Percentiles rank a stretch among this genome's conserved stretches.
Evolutionary conservation across 2,329 filamentous ascomycete genomes (phyloP).

Genomic region (Macrophomina pseudophaseolina): DNA sequence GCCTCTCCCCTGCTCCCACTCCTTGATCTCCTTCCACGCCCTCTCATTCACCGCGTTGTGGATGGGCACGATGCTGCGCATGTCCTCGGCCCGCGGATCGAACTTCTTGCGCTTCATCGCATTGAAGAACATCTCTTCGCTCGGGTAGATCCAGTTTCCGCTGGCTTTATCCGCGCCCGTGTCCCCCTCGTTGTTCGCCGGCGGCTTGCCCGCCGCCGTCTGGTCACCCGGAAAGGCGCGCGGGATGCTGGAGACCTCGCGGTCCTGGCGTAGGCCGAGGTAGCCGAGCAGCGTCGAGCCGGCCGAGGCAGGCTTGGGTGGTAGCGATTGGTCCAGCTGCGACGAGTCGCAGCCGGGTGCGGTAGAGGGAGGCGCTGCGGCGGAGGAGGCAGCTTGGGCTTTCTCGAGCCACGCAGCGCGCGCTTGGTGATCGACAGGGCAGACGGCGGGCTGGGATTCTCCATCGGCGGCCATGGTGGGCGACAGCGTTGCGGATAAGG

Average conservation of each 20-base stretch:
- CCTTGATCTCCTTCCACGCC: conserved; percentile 89
- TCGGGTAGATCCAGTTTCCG: conserved; percentile 97
- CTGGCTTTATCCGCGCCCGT: conserved; percentile 64
- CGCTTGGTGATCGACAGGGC: conserved; percentile 89
- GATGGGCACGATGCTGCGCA: conserved; percentile 91
- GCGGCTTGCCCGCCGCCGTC: conserved; percentile 40
- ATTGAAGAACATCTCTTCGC: conserved; percentile 96
- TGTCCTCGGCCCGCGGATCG: conserved; percentile 72
- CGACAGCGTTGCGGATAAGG: background rate
- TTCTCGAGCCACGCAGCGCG: conserved; percentile 85
- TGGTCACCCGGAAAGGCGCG: conserved; percentile 47
- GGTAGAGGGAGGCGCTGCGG: conserved; percentile 29
- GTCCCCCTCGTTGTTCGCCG: conserved; percentile 79
- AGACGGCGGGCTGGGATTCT: conserved; percentile 45
- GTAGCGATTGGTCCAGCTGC: conserved; percentile 30
- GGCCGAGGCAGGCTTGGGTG: conserved; percentile 31
- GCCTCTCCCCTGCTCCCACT: conserved; percentile 76
- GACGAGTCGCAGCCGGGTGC: conserved; percentile 46
- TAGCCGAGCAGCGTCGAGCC: conserved; percentile 28
- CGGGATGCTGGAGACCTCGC: conserved; percentile 79
- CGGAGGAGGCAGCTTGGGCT: conserved; percentile 48
- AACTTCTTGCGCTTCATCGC: conserved; percentile 92
- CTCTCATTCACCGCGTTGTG: conserved; percentile 98
- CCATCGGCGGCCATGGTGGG: conserved; percentile 17
- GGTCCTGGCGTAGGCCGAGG: conserved; percentile 58